Base-by-base conservation (phyloP, 2,329 filamentous ascomycete genomes). In the Dothistroma septosporum region DNA sequence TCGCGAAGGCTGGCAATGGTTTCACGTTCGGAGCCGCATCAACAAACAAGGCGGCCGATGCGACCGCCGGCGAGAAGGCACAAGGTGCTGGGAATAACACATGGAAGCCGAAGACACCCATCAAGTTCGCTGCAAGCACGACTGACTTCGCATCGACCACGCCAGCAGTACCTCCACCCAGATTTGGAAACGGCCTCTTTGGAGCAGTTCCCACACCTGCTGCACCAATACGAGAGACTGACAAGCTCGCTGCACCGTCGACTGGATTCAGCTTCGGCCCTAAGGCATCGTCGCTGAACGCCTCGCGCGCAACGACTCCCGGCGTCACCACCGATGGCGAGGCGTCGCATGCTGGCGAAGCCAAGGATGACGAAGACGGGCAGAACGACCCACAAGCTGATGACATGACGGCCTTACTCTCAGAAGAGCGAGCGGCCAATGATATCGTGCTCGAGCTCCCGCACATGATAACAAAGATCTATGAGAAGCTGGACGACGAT, bases 371-470 rank as follows among this genome's bases (percentile, higher is more conserved):
- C 28, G 65, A 59, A 28, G 66, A 69, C 48, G 62, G 67, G 35
- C 61, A 55, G 10, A 64, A 64, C 28, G 70, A 73, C 37, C 60
- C 67, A 37, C 72, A 87, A 73, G 37, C 33, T 11, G 62, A 62
- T 11, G 87, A 88, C 71, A 81, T 93, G 68, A 86, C 86, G 58
- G 84, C 85, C 16, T 83, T 86, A 46, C 87, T 87, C 24, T 88
- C 92, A 73, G 87, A 68, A 19, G 74, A 76, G 61, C 48, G 57
- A 28, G 66, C 89, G 72, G 83, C 90, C 60, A 90, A 94, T 73
- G 82, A 85, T 33, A 79, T 87, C 41, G 73, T 92, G 21, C 83
- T 89, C 72, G 87, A 93, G 71, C 82, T 88, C 14, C 84, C 87
- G 24, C 68, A 72, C 41, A 86, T 87, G 49, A 91, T 90, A 74